These are phyloP conservation scores for Lecanosticta acicola DNA, from an alignment of 2,329 filamentous ascomycete species.

Conservation along the genomic window DNA sequence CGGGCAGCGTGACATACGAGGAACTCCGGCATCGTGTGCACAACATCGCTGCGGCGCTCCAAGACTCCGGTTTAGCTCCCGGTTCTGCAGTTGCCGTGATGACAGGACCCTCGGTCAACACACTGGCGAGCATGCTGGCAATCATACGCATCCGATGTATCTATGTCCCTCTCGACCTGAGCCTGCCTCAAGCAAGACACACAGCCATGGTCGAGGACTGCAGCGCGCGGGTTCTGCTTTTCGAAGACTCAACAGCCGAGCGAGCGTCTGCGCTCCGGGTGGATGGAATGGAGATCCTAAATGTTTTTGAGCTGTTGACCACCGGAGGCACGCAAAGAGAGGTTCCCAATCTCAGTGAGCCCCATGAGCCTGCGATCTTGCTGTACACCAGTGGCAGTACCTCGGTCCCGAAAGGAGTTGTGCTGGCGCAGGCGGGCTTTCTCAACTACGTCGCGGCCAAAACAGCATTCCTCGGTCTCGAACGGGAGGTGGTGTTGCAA, in stretches of 20 bases:
- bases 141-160: constrained; percentile 8
- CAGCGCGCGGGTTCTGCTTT: constrained; percentile 11
- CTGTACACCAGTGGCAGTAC: constrained; percentile 18
- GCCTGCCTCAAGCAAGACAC: constrained; percentile 9
- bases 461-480: constrained; percentile 4
- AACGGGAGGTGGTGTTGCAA: constrained; percentile 32
- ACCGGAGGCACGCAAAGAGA: too few relatives aligned
- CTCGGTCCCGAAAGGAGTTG: constrained; percentile 14
- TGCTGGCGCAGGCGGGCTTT: constrained; percentile 12
- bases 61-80: too few relatives aligned
- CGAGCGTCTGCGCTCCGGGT: too few relatives aligned
- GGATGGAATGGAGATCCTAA: too few relatives aligned
- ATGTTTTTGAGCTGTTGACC: too few relatives aligned
- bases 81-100: constrained; percentile 9
- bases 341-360: too few relatives aligned
- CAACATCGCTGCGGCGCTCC: too few relatives aligned
- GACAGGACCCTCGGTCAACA: constrained; percentile 8
- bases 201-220: constrained; percentile 10
- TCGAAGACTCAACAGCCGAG: constrained; percentile 6
- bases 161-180: constrained; percentile 15
- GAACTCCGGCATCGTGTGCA: constrained; percentile 7
- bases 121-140: constrained; percentile 13
- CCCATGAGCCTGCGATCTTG: constrained; percentile 10
- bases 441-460: constrained; percentile 11
- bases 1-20: constrained; percentile 9